Conservation (phyloP, 768 basidiomycete species). For the Clitopilus hobsonii region DNA sequence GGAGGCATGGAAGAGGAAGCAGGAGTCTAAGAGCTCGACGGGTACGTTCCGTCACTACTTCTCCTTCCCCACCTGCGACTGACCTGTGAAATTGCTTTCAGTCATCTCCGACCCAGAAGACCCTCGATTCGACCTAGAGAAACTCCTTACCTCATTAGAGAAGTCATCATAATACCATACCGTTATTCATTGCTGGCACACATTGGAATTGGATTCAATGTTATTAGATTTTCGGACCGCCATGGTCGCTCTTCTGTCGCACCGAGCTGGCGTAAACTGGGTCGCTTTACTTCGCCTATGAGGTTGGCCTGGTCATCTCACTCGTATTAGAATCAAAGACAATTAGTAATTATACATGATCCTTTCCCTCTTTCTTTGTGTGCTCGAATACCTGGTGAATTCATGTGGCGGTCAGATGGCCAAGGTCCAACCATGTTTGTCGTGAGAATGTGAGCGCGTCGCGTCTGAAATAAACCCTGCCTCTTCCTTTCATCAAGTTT, state of each 20-base stretch:
- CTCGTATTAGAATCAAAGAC: neutral
- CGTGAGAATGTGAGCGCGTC: constrained; percentile 38
- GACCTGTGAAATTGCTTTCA: constrained; percentile 26
- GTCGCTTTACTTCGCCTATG: neutral
- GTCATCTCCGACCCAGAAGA: constrained; percentile 94
- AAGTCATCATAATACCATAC: constrained; percentile 52
- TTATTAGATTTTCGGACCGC: neutral
- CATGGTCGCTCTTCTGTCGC: neutral
- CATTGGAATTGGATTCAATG: neutral
- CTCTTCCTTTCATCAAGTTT: neutral
- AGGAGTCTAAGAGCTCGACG: constrained; percentile 48
- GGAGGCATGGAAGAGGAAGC: constrained; percentile 85
- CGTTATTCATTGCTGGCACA: neutral
- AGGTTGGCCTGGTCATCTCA: neutral
- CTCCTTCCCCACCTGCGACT: constrained; percentile 3
- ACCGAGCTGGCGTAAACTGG: neutral
- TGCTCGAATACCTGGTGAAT: neutral
- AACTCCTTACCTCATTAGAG: constrained; percentile 74
- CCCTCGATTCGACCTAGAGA: constrained; percentile 94
- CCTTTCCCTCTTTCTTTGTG: neutral
- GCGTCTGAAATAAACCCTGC: constrained; percentile 22
- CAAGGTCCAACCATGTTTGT: constrained; percentile 7
- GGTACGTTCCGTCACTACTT: constrained; percentile 38
- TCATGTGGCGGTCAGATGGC: constrained; percentile 11
- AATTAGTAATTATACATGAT: neutral